Conservation (phyloP, 2,329 filamentous ascomycete genomes). For the Botrytis porri region DNA sequence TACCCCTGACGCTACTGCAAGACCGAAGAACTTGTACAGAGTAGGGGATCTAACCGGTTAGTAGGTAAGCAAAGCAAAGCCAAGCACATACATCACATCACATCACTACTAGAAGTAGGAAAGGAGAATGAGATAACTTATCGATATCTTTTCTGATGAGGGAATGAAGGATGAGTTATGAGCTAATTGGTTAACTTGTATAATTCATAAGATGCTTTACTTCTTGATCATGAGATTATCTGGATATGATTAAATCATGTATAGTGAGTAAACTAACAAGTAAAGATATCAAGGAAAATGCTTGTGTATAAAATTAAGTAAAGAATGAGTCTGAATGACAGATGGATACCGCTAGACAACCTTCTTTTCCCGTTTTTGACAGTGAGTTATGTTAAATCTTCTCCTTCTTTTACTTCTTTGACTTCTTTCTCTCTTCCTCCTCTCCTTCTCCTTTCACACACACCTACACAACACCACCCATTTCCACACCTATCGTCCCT, state of each 20-base stretch:
- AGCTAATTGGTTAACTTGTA: neutral
- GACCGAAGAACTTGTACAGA: no score
- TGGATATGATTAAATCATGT: neutral
- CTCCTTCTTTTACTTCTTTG: neutral
- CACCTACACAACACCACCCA: no score
- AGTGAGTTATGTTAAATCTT: neutral
- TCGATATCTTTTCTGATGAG: neutral
- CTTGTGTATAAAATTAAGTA: neutral
- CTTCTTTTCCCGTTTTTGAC: neutral
- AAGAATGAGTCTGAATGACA: no score
- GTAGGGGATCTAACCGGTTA: neutral
- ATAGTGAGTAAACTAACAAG: neutral
- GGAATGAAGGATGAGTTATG: neutral
- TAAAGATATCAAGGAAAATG: neutral
- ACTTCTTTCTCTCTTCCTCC: no score
- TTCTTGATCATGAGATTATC: neutral
- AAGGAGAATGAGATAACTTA: neutral
- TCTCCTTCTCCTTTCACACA: no score
- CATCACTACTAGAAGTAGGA: neutral
- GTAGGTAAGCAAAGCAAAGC: neutral
- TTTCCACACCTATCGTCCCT: neutral
- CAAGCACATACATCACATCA: neutral
- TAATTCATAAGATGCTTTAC: neutral
- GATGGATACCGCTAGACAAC: no score
- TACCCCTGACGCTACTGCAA: conserved; percentile 5